phyloP scores from a whole-genome alignment of 2,329 filamentous ascomycete genomes.

The Periconia sp. region DNA sequence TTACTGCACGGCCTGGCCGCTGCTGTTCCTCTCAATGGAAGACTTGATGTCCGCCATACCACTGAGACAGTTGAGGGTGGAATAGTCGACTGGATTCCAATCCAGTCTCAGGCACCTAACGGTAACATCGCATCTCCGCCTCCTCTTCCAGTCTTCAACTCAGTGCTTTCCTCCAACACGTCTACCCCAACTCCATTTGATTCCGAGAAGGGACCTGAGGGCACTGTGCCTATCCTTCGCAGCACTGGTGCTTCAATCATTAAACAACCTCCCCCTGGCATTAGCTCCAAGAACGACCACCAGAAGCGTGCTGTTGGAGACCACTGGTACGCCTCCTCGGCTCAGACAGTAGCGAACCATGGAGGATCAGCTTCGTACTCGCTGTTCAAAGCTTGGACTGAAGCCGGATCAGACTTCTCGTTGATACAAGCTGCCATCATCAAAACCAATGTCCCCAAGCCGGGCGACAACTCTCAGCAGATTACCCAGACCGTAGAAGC shows the following conservation, averaged over 20 bases:
- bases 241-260: not conserved
- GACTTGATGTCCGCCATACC: conserved; percentile 8
- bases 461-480: conserved; percentile 9
- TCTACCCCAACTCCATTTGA: conserved; percentile 5
- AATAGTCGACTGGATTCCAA: conserved; percentile 13
- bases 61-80: conserved; percentile 9
- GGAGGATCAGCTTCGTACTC: conserved; percentile 14
- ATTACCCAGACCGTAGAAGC: conserved; percentile 15
- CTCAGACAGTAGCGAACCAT: conserved; percentile 11
- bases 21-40: conserved; percentile 2
- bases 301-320: conserved; percentile 10
- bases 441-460: conserved; percentile 13
- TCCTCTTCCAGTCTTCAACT: conserved; percentile 5
- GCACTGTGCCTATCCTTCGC: conserved; percentile 11
- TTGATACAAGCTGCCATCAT: conserved; percentile 14
- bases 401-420: conserved; percentile 13
- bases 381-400: conserved; percentile 15
- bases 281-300: not conserved
- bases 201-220: conserved; percentile 9
- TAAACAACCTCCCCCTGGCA: not conserved
- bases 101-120: conserved; percentile 8
- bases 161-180: conserved; percentile 2
- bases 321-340: conserved; percentile 17
- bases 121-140: conserved; percentile 12
- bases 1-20: conserved; percentile 1